Evolutionary conservation across 164 flowering plant genomes (phyloP).

Genomic region (Litsea cubeba): DNA sequence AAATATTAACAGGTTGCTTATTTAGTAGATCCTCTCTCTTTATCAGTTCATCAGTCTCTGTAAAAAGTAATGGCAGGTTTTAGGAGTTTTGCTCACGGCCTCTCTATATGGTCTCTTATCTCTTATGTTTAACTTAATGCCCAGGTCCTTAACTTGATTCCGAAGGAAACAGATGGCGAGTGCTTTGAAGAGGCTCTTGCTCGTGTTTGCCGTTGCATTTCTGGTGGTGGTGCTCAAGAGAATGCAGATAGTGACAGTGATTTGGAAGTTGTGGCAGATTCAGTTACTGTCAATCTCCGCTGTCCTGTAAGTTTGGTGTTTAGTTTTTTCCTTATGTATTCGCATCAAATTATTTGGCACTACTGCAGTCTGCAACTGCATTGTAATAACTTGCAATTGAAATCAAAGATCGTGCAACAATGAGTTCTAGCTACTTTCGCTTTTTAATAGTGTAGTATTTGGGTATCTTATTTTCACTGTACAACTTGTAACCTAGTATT

Average conservation of each 20-base stretch:
- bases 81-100: no score
- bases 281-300: conserved; percentile 67
- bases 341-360: background rate
- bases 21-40: background rate
- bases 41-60: background rate
- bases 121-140: background rate
- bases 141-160: conserved; percentile 74
- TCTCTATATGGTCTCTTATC: background rate
- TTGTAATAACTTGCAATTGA: background rate
- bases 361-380: background rate
- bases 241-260: conserved; percentile 95
- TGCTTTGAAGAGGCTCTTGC: conserved; percentile 85
- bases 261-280: conserved; percentile 89
- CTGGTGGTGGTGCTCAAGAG: conserved; percentile 73
- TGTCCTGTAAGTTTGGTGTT: conserved; percentile 73
- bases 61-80: no score
- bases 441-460: background rate
- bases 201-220: conserved; percentile 86
- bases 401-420: background rate
- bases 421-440: background rate
- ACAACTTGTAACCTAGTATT: no score
- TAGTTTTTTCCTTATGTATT: background rate
- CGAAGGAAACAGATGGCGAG: conserved; percentile 80
- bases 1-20: background rate
- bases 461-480: no score